phyloP scores from a whole-genome alignment of 345 rosid genomes.

The Melaleuca alternifolia region DNA sequence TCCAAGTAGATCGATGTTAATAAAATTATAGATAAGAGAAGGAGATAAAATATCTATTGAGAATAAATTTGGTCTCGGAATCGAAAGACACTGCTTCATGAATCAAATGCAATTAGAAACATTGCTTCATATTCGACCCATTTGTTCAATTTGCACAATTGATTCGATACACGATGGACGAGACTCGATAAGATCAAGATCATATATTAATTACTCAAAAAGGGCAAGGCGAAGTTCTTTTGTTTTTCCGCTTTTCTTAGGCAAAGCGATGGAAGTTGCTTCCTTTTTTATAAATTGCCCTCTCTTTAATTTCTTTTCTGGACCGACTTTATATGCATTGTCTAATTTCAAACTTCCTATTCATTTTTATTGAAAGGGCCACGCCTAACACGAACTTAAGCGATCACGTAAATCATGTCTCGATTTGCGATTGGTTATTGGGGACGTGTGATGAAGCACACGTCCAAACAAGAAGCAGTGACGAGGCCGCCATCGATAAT shows the following conservation, averaged over 20 bases:
- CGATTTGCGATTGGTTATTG: background rate
- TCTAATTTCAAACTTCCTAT: background rate
- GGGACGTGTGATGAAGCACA: background rate
- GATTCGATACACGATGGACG: background rate
- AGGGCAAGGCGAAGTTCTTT: background rate
- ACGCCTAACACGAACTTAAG: background rate
- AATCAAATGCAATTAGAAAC: background rate
- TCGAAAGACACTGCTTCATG: accelerated
- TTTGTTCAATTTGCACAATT: background rate
- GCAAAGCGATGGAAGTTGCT: no score
- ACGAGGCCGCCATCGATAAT: background rate
- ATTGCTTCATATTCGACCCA: accelerated
- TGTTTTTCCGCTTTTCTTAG: no score
- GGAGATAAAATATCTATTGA: background rate
- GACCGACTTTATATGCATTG: background rate
- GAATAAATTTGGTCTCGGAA: background rate
- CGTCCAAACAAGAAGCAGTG: background rate
- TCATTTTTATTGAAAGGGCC: background rate
- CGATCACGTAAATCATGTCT: background rate
- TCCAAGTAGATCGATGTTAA: background rate
- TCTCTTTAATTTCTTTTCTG: background rate
- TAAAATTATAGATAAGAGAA: background rate
- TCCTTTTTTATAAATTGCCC: background rate
- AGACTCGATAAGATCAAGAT: background rate
- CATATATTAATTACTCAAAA: background rate